These are phyloP conservation scores for Tricholoma saponaceum DNA, from an alignment of 768 basidiomycete species.

Conservation along the genomic window DNA sequence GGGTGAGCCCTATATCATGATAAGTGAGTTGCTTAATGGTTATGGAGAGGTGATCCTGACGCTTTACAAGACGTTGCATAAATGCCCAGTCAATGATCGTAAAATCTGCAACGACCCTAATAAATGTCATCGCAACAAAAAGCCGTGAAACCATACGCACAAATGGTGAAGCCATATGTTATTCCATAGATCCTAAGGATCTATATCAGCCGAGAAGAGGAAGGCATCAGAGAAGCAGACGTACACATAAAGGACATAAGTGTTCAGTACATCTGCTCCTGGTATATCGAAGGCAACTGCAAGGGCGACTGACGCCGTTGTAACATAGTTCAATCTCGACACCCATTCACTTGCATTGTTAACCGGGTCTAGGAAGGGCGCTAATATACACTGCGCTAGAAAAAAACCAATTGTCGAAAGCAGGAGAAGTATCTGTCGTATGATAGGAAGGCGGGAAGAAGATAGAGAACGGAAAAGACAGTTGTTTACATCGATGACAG, in stretches of 20 bases:
- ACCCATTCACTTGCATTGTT: constrained; percentile 76
- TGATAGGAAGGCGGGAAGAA: constrained; percentile 46
- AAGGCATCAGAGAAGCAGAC: constrained; percentile 20
- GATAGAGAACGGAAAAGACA: constrained; percentile 62
- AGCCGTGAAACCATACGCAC: constrained; percentile 31
- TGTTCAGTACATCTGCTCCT: constrained; percentile 49
- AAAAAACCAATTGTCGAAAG: constrained; percentile 57
- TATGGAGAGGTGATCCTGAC: constrained; percentile 30
- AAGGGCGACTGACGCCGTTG: constrained; percentile 60
- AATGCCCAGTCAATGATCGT: constrained; percentile 48
- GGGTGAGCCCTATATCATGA: constrained; percentile 41
- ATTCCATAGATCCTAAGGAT: constrained; percentile 38
- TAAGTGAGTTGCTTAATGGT: background rate
- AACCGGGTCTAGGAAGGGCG: constrained; percentile 66
- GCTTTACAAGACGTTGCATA: constrained; percentile 55
- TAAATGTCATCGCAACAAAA: constrained; percentile 4
- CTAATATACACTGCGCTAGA: constrained; percentile 51
- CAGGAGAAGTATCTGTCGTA: constrained; percentile 61
- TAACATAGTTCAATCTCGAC: constrained; percentile 66
- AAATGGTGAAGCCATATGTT: constrained; percentile 66
- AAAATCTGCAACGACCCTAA: constrained; percentile 47
- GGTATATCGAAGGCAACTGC: constrained; percentile 57
- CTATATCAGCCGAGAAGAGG: constrained; percentile 4
- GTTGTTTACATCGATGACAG: constrained; percentile 66
- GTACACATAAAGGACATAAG: constrained; percentile 62